Evolutionary conservation across 2,329 filamentous ascomycete species (phyloP).

Genomic region (Elsinoe fawcettii): DNA sequence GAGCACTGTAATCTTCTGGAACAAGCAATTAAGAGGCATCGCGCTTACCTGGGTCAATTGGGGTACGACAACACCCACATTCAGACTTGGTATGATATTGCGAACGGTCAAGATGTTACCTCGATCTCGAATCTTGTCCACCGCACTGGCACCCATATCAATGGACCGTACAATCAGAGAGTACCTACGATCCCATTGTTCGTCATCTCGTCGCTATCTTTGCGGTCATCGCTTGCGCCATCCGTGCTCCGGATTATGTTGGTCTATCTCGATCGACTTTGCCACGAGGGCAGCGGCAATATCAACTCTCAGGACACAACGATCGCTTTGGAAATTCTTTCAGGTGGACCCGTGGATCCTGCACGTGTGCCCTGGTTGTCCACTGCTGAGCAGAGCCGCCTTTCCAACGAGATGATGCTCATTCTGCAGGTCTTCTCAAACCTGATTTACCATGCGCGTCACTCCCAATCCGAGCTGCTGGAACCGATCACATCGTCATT

Average conservation of each 20-base stretch:
- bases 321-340: background rate
- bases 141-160: background rate
- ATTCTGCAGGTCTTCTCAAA: slow-evolving; percentile 7
- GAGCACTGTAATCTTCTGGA: background rate
- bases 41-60: background rate
- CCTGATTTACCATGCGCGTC: slow-evolving; percentile 44
- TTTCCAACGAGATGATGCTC: background rate
- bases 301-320: background rate
- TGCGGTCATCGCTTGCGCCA: background rate
- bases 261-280: background rate
- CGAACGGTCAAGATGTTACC: background rate
- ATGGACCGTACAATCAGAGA: background rate
- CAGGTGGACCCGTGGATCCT: too few species aligned
- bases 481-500: slow-evolving; percentile 15
- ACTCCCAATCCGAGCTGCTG: slow-evolving; percentile 41
- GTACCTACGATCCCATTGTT: slow-evolving; percentile 32
- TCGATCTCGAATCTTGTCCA: background rate
- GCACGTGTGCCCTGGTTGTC: background rate
- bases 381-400: background rate
- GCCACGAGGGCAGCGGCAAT: background rate
- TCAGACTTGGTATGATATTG: background rate
- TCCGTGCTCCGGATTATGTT: background rate
- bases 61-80: background rate
- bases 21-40: background rate
- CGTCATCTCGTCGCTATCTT: slow-evolving; percentile 27